Conservation (phyloP, 1,284 basidiomycete species). For the Trichosporon sp. region DNA sequence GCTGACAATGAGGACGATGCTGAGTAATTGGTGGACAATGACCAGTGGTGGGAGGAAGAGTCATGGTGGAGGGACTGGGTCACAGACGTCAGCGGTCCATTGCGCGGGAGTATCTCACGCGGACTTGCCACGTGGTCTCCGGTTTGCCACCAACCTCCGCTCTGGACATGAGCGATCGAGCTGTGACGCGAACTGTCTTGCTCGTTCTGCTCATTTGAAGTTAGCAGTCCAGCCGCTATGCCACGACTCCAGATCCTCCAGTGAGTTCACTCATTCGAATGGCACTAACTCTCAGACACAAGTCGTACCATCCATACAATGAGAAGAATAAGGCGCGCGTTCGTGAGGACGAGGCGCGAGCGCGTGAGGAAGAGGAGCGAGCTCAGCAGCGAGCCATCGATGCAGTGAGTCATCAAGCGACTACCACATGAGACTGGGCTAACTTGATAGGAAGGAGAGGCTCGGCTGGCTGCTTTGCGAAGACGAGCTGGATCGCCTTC, state of each 20-base stretch:
- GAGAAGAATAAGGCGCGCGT: conserved; percentile 58
- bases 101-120: conserved; percentile 13
- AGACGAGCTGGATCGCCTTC: conserved; percentile 44
- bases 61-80: conserved; percentile 6
- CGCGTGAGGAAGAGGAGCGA: conserved; percentile 45
- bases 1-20: background rate
- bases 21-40: conserved; percentile 2
- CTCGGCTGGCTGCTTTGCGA: conserved; percentile 47
- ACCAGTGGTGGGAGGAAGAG: background rate
- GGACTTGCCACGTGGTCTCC: conserved; percentile 11
- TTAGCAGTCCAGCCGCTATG: conserved; percentile 33
- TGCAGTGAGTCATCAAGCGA: conserved; percentile 34
- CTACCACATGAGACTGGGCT: no score
- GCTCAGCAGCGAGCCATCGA: conserved; percentile 49
- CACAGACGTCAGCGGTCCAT: conserved; percentile 30
- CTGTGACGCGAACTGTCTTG: background rate
- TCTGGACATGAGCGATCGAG: background rate
- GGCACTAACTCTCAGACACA: conserved; percentile 45
- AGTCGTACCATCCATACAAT: conserved; percentile 58
- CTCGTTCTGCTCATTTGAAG: background rate
- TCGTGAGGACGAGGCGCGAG: conserved; percentile 56
- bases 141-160: background rate
- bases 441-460: conserved; percentile 40
- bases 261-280: conserved; percentile 32
- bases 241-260: conserved; percentile 55